Base-by-base conservation (phyloP, 106 monocot genomes). In the Apostasia shenzhenica region DNA sequence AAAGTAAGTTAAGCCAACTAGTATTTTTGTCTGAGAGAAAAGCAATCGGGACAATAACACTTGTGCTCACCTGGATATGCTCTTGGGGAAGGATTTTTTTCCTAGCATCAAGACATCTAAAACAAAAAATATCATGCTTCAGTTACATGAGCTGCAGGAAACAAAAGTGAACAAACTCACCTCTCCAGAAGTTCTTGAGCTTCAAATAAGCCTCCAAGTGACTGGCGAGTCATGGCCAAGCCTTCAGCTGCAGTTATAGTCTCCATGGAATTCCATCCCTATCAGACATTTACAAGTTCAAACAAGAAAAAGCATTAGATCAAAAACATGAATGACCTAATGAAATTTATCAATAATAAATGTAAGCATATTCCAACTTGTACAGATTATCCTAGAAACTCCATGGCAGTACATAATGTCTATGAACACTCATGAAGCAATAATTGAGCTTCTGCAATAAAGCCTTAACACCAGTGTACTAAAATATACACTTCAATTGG, bases 241-340 rank as follows among this genome's bases (percentile, higher is more conserved):
- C 63, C 67, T 80, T 88, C 90, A 57, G 99, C 87, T 67, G 90
- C 81, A 39, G 59, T 68, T 54, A 85, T 67, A 70, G 93, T 99
- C 52, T 99, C 99, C 61, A 90, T 41, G 45, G 87, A 87, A 77
- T 81, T 77, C 93, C 93, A 90, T 67, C 99, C 93, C 99, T 93
- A 74, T 51, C 42, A 86, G 63, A 61, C 45, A 74, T 67, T 41
- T 12, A 75, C 68, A 41, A 13, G 12, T 68, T 54, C 41, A 43
- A 6, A 50, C 14, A 54, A 51, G 41, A 41, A 26, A 26, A 26
- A 26, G 26, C 26, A 26, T 26, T 26, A 26, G 26, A 26, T 26
- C 26, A 26, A 26, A 26, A 26, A 26, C 26, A 26, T 26, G 26
- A 26, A 26, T 26, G 26, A 26, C 26, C 26, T 26, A 0, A 26